A percentile compares a stretch with the other conserved stretches of the same genome.
These are phyloP conservation scores for Sugiyamaella chiloensis DNA, from an alignment of 805 yeast genomes.

Conservation along the genomic window DNA sequence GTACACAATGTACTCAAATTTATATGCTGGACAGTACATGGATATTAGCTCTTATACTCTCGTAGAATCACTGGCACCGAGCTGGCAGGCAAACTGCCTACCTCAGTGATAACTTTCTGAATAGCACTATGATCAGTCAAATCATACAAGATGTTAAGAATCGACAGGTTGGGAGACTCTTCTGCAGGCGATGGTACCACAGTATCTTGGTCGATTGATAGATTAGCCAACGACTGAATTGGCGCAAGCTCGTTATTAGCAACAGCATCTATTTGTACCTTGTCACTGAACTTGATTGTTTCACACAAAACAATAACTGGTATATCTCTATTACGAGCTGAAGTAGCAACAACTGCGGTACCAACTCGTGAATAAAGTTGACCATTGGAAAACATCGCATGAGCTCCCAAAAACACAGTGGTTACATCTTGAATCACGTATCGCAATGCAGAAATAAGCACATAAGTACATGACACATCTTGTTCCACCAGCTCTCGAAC, in stretches of 20 bases:
- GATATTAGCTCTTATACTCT: slow-evolving; percentile 68
- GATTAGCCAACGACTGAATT: slow-evolving; percentile 32
- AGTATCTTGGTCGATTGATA: slow-evolving; percentile 28
- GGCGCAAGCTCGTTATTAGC: slow-evolving; percentile 75
- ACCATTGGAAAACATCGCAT: slow-evolving; percentile 95
- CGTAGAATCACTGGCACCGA: slow-evolving; percentile 95
- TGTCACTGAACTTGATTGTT: slow-evolving; percentile 87
- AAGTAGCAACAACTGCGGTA: slow-evolving; percentile 88
- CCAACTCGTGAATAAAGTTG: slow-evolving; percentile 91
- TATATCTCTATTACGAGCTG: slow-evolving; percentile 79
- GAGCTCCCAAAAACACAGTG: slow-evolving; percentile 91
- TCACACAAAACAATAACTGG: slow-evolving; percentile 97
- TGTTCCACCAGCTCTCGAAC: slow-evolving; percentile 59
- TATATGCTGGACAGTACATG: slow-evolving; percentile 1
- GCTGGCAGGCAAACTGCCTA: slow-evolving; percentile 96
- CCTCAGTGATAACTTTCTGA: slow-evolving; percentile 91
- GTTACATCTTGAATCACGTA: slow-evolving; percentile 84
- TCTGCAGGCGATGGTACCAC: slow-evolving; percentile 21
- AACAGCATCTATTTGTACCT: slow-evolving; percentile 94
- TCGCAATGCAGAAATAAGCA: slow-evolving; percentile 72
- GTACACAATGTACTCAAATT: too few relatives aligned
- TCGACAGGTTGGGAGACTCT: slow-evolving; percentile 47
- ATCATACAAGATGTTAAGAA: slow-evolving; percentile 86
- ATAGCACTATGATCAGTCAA: slow-evolving; percentile 91
- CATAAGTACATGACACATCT: slow-evolving; percentile 74